These are phyloP conservation scores for Mastigamoeba balamuthi DNA, from an alignment of 78 protist species.

Conservation along the genomic window DNA sequence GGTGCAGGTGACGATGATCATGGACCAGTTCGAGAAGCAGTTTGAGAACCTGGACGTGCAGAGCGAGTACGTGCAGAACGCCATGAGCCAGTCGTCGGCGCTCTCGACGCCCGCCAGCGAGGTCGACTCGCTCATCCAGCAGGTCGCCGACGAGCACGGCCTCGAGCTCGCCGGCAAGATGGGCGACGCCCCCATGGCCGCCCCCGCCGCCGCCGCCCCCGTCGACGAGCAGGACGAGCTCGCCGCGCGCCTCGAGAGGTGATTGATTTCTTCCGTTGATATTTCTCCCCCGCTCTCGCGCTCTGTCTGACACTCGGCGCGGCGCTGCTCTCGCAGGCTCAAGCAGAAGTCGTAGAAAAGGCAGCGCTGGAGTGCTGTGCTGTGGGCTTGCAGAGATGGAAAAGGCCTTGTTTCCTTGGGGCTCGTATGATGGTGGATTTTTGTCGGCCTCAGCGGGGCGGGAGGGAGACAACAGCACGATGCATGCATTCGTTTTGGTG, in stretches of 20 bases:
- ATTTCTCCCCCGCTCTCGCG: no score
- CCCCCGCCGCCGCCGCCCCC: not conserved
- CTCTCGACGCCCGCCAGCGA: conserved; percentile 80
- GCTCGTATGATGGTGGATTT: no score
- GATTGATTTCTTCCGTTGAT: no score
- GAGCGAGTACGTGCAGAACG: conserved; percentile 65
- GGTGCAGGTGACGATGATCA: conserved; percentile 51
- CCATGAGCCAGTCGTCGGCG: conserved; percentile 74
- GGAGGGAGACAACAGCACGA: no score
- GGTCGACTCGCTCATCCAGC: conserved; percentile 66
- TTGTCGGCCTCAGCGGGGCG: no score
- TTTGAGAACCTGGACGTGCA: conserved; percentile 87
- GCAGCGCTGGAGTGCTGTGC: no score
- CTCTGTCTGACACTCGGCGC: no score
- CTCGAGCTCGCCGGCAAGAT: conserved; percentile 52
- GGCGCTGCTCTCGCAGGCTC: no score
- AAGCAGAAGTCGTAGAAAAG: no score
- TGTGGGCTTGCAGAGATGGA: no score
- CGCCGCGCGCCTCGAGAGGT: not conserved
- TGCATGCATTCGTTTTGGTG: no score
- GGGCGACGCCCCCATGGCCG: conserved; percentile 15
- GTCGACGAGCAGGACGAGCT: not conserved
- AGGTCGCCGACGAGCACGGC: conserved; percentile 89
- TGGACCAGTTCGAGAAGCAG: conserved; percentile 93
- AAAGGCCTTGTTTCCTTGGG: no score